These are phyloP conservation scores for Punctularia strigosozonata DNA, from an alignment of 768 basidiomycete genomes.

Conservation along the genomic window DNA sequence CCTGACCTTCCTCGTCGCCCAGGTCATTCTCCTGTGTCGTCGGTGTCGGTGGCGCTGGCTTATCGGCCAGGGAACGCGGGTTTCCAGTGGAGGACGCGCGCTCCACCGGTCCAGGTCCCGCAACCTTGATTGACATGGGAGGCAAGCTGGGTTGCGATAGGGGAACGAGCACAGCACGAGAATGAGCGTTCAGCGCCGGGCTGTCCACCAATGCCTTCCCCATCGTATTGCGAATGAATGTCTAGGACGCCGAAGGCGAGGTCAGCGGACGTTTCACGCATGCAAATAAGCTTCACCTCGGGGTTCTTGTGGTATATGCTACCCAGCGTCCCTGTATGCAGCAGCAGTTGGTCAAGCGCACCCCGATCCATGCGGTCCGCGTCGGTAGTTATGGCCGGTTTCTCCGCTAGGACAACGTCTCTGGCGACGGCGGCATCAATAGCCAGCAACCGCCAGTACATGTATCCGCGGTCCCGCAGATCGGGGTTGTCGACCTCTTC, in stretches of 20 bases:
- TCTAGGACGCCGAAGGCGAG: slow-evolving; percentile 29
- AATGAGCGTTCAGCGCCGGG: slow-evolving; percentile 79
- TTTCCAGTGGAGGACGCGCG: slow-evolving; percentile 14
- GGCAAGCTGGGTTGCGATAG: slow-evolving; percentile 42
- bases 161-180: slow-evolving; percentile 59
- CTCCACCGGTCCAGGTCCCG: slow-evolving; percentile 48
- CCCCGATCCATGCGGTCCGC: slow-evolving; percentile 96
- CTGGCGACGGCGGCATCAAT: slow-evolving; percentile 83
- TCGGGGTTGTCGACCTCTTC: slow-evolving; percentile 98
- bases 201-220: slow-evolving; percentile 79
- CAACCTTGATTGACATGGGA: slow-evolving; percentile 29
- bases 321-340: slow-evolving; percentile 89
- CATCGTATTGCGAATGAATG: slow-evolving; percentile 85
- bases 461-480: slow-evolving; percentile 92
- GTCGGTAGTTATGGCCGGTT: slow-evolving; percentile 96
- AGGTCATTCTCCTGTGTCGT: slow-evolving; percentile 33
- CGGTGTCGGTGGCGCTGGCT: slow-evolving; percentile 15
- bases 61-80: slow-evolving; percentile 13
- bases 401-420: slow-evolving; percentile 85
- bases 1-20: slow-evolving; percentile 28
- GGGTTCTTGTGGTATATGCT: slow-evolving; percentile 99
- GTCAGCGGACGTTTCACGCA: not conserved
- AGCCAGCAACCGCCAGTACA: slow-evolving; percentile 98
- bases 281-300: slow-evolving; percentile 39
- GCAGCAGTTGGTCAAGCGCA: slow-evolving; percentile 84